Conservation (phyloP, 441 rosid genomes). For the Geranium incanum region DNA sequence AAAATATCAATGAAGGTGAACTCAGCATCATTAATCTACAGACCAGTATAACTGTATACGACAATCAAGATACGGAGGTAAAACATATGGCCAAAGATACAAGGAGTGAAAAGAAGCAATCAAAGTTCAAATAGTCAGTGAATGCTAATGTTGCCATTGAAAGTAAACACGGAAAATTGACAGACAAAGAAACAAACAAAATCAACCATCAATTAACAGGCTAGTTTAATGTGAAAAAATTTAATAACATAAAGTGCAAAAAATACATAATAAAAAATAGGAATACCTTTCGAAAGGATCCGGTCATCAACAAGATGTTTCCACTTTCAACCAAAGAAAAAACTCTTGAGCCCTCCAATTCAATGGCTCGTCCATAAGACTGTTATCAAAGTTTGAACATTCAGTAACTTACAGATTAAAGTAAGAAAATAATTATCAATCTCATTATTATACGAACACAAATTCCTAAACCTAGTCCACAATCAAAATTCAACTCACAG, state of each 20-base stretch:
- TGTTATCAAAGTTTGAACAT: constrained; percentile 25
- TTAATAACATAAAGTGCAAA: background rate
- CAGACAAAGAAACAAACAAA: background rate
- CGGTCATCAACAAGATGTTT: constrained; percentile 12
- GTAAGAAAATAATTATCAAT: background rate
- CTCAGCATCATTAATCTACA: constrained; percentile 1
- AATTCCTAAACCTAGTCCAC: background rate
- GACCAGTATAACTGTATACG: background rate
- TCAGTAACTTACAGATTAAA: constrained; percentile 10
- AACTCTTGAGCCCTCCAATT: constrained; percentile 11
- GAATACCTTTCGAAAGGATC: constrained; percentile 10
- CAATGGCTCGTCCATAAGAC: constrained; percentile 58
- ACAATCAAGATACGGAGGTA: background rate
- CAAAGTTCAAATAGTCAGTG: background rate
- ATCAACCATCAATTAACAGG: constrained; percentile 5
- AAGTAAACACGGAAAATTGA: background rate
- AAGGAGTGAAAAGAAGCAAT: background rate
- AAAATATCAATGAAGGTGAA: background rate
- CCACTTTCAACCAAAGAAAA: constrained; percentile 14
- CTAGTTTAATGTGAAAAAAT: background rate
- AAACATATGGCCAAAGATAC: background rate
- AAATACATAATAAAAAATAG: background rate
- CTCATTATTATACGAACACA: background rate
- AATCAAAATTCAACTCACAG: background rate
- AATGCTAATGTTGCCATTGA: background rate